These are phyloP conservation scores for Saposhnikovia divaricata DNA, from an alignment of 129 eudicot species.

Conservation along the genomic window DNA sequence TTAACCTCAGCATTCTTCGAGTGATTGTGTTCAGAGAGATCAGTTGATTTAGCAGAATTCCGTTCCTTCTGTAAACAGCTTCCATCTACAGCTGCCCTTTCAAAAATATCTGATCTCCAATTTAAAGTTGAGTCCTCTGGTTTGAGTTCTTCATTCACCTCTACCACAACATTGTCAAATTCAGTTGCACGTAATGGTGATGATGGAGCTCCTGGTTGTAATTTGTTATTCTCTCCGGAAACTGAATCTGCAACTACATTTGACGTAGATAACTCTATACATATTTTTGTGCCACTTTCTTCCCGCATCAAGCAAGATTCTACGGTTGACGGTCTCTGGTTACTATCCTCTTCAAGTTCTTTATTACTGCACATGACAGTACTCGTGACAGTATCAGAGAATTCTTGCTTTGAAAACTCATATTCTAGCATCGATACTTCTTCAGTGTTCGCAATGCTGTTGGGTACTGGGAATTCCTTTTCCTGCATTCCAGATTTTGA, in stretches of 20 bases:
- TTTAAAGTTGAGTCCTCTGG: neutral
- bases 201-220: neutral
- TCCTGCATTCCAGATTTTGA: neutral
- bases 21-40: conserved; percentile 6
- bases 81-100: conserved; percentile 5
- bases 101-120: neutral
- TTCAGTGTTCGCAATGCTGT: neutral
- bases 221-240: neutral
- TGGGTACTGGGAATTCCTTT: neutral
- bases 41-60: neutral
- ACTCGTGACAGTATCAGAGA: neutral
- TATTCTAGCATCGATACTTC: neutral
- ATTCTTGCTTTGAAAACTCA: neutral
- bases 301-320: neutral
- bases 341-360: neutral
- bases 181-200: neutral
- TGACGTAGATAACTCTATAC: neutral
- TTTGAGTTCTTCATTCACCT: neutral
- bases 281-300: neutral
- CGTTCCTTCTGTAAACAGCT: conserved; percentile 5
- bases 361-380: neutral
- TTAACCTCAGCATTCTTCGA: neutral
- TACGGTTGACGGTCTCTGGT: neutral
- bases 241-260: neutral
- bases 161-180: neutral